Conservation (phyloP, 805 yeast genomes). For the Brettanomyces nanus region DNA sequence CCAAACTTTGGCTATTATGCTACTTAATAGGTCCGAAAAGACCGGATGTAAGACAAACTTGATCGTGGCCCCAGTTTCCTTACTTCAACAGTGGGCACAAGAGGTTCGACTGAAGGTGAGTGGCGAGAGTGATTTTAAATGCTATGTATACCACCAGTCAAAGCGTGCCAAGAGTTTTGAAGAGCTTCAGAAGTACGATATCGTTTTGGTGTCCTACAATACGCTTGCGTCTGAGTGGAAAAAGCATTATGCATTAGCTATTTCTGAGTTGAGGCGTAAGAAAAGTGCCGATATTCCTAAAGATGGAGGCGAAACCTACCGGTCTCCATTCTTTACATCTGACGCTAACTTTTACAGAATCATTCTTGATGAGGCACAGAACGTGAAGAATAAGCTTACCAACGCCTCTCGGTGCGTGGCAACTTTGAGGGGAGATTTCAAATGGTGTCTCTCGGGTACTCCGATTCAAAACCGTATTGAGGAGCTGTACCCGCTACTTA, state of each 20-base stretch:
- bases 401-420: slow-evolving; percentile 40
- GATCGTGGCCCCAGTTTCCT: slow-evolving; percentile 86
- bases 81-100: slow-evolving; percentile 77
- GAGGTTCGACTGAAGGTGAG: slow-evolving; percentile 63
- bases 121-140: slow-evolving; percentile 31
- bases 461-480: slow-evolving; percentile 52
- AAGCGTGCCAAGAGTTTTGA: slow-evolving; percentile 35
- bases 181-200: slow-evolving; percentile 51
- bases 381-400: slow-evolving; percentile 41
- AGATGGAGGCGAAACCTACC: slow-evolving; percentile 33
- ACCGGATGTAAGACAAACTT: slow-evolving; percentile 46
- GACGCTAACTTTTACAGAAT: slow-evolving; percentile 46
- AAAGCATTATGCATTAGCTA: slow-evolving; percentile 43
- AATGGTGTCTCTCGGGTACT: slow-evolving; percentile 51
- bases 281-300: slow-evolving; percentile 28
- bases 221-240: slow-evolving; percentile 73
- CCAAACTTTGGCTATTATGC: slow-evolving; percentile 55
- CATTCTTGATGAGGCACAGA: slow-evolving; percentile 50
- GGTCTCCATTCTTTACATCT: slow-evolving; percentile 54
- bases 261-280: slow-evolving; percentile 21
- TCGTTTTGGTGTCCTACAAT: slow-evolving; percentile 72
- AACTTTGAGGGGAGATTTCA: slow-evolving; percentile 28
- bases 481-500: slow-evolving; percentile 42
- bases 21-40: slow-evolving; percentile 31
- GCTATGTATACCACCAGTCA: slow-evolving; percentile 54